These are phyloP conservation scores for Entamoeba dispar DNA, from an alignment of 208 protist genomes.

Conservation along the genomic window DNA sequence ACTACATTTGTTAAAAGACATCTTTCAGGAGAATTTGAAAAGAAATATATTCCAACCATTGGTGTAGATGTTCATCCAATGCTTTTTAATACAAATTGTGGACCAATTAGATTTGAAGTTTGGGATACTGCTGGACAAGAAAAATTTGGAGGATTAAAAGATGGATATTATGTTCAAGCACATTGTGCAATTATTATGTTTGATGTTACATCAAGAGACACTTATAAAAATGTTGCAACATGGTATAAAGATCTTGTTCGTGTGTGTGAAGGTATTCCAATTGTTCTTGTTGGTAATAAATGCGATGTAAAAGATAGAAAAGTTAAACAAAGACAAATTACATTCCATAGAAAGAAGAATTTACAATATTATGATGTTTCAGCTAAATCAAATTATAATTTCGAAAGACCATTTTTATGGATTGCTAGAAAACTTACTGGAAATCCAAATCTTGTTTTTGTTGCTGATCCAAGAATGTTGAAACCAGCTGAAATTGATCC, in stretches of 20 bases:
- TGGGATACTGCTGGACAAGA: conserved; percentile 63
- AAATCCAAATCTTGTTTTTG: conserved; percentile 70
- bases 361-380: conserved; percentile 97
- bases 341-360: conserved; percentile 97
- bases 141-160: conserved; percentile 83
- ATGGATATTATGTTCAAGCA: conserved; percentile 88
- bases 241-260: conserved; percentile 94
- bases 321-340: conserved; percentile 96
- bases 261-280: conserved; percentile 96
- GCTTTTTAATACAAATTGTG: conserved; percentile 87
- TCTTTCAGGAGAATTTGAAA: conserved; percentile 96
- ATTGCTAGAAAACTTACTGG: conserved; percentile 64
- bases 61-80: conserved; percentile 90
- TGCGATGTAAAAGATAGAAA: conserved; percentile 96
- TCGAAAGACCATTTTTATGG: conserved; percentile 99
- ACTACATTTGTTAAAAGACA: conserved; percentile 99
- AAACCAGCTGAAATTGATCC: conserved; percentile 1
- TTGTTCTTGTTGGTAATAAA: conserved; percentile 99
- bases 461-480: conserved; percentile 37
- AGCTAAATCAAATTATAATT: conserved; percentile 99
- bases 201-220: conserved; percentile 95
- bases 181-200: conserved; percentile 98
- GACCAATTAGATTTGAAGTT: conserved; percentile 92
- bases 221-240: conserved; percentile 99
- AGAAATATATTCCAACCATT: conserved; percentile 62